Evolutionary conservation across 176 grass and related monocot genomes (phyloP).

Genomic region (Rhynchospora tenuis): DNA sequence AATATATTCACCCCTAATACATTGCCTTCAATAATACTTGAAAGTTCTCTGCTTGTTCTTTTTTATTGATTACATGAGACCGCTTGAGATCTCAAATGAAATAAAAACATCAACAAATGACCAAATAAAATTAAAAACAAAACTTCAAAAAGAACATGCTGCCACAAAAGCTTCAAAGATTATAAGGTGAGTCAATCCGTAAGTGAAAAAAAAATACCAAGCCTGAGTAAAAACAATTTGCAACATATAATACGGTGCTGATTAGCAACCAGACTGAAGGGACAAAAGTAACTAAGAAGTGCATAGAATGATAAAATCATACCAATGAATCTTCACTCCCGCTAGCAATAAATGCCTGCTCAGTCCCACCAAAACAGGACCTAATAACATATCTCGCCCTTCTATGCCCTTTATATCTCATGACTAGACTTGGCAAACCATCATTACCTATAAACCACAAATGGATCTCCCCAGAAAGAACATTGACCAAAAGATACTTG

Average conservation of each 20-base stretch:
- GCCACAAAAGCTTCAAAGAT: neutral
- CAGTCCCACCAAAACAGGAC: conserved; percentile 90
- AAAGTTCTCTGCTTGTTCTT: neutral
- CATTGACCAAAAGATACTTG: conserved; percentile 79
- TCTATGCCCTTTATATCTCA: conserved; percentile 63
- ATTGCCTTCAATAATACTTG: neutral
- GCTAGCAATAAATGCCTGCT: conserved; percentile 85
- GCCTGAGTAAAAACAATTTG: neutral
- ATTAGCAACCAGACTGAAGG: neutral
- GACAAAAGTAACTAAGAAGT: neutral
- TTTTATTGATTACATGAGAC: neutral
- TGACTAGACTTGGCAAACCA: conserved; percentile 43
- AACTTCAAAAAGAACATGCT: neutral
- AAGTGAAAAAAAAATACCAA: neutral
- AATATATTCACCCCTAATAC: neutral
- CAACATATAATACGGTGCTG: neutral
- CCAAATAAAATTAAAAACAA: neutral
- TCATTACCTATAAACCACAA: conserved; percentile 73
- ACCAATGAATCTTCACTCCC: conserved; percentile 95
- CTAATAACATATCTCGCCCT: conserved; percentile 70
- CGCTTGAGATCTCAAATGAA: neutral
- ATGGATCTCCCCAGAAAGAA: conserved; percentile 62
- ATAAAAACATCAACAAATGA: neutral
- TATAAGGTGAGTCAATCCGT: neutral
- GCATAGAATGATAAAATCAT: conserved; percentile 8